Evolutionary conservation across 2,329 filamentous ascomycete species (phyloP), one percentile per base, ranked within the genome.

Genomic region (Tricladium varicosporioides): DNA sequence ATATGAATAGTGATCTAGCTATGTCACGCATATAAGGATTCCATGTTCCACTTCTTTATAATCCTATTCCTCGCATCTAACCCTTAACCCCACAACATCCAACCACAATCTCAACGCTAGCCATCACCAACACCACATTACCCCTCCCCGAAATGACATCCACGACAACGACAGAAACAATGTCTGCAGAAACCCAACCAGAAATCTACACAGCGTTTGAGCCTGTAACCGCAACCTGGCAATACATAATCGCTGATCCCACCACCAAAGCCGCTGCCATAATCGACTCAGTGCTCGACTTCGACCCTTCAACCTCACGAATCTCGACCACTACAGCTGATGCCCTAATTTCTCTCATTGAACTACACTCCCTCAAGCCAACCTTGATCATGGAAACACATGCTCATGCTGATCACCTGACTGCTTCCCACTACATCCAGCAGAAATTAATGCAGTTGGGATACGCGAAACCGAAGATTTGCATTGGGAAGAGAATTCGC

Each of bases 281-380:
- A 51, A 85, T 88, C 62, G 85, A 88, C 62, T 74, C 84, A 0
- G 85, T 88, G 0, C 66, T 87, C 2, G 78, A 87, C 66, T 86
- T 78, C 58, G 77, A 84, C 47, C 73, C 75, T 1, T 61, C 67
- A 10, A 74, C 69, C 1, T 70, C 73, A 42, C 65, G 53, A 1
- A 74, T 87, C 57, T 74, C 69, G 5, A 86, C 84, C 0, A 48
- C 63, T 0, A 72, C 78, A 0, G 85, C 85, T 1, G 82, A 87
- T 57, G 46, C 58, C 0, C 60, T 88, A 0, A 71, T 87, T 0
- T 60, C 71, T 0, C 19, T 80, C 0, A 66, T 83, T 5, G 61
- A 65, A 3, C 63, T 76, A 1, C 68, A 79, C 1, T 71, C 71
- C 1, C 85, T 84, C 64, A 74, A 60, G 0, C 65, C 87, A 9